phyloP scores from a whole-genome alignment of 371 early-diverging fungal genomes.

The Dentiscutata heterogama region DNA sequence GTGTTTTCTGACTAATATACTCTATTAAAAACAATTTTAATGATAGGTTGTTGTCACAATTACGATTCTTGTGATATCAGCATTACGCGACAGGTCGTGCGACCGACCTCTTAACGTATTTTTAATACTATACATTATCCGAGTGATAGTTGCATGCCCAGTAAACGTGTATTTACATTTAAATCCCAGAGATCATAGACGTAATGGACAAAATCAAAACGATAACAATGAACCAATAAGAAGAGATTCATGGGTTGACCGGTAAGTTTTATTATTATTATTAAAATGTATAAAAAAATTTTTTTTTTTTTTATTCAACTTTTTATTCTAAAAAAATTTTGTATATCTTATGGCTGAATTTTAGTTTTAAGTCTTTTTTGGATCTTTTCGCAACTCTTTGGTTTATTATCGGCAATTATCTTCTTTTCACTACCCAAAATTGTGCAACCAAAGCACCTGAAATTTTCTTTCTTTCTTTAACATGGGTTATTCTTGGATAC shows the following conservation, averaged over 20 bases:
- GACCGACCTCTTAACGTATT: conserved; percentile 51
- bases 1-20: neutral
- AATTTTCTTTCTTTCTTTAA: conserved; percentile 68
- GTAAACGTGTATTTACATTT: conserved; percentile 46
- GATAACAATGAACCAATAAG: conserved; percentile 11
- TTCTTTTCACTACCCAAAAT: conserved; percentile 65
- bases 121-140: conserved; percentile 52
- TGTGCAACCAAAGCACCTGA: conserved; percentile 66
- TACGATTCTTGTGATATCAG: conserved; percentile 35
- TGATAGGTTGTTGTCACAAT: conserved; percentile 46
- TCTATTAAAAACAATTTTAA: neutral
- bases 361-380: conserved; percentile 59
- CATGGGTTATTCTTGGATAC: conserved; percentile 73
- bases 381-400: conserved; percentile 72
- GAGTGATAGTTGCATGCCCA: conserved; percentile 50
- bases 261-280: conserved; percentile 26
- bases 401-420: conserved; percentile 80
- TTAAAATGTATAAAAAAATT: neutral
- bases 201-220: conserved; percentile 4
- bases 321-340: neutral
- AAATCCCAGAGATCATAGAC: conserved; percentile 46
- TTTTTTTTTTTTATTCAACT: neutral
- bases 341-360: neutral
- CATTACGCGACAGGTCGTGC: conserved; percentile 29
- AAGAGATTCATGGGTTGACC: conserved; percentile 44